Conservation (phyloP, 75 land plant genomes). For the Pinus tabuliformis region DNA sequence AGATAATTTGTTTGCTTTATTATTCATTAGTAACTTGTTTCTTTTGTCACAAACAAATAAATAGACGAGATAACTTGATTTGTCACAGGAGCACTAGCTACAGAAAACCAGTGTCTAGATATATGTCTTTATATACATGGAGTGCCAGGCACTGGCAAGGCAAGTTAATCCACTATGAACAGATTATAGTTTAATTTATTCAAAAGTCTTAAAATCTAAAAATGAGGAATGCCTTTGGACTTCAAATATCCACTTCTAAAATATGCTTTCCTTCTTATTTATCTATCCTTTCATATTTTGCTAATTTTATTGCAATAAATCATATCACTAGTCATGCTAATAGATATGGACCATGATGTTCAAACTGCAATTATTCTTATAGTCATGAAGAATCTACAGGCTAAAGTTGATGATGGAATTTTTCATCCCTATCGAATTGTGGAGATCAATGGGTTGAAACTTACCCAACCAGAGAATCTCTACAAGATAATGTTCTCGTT, state of each 20-base stretch:
- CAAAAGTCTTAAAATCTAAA: too few relatives aligned
- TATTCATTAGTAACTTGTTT: background rate
- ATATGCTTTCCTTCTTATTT: background rate
- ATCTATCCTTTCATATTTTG: background rate
- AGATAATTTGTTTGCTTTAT: background rate
- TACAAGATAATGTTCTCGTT: conserved; percentile 50
- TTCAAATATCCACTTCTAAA: background rate
- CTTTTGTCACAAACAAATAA: conserved; percentile 51
- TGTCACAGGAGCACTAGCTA: conserved; percentile 80
- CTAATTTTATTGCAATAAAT: background rate
- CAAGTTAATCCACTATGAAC: conserved; percentile 11
- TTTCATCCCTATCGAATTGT: conserved; percentile 79
- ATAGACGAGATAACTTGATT: conserved; percentile 86
- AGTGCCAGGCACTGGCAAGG: conserved; percentile 99
- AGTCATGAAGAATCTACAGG: conserved; percentile 74
- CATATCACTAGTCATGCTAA: background rate
- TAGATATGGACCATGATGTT: conserved; percentile 10
- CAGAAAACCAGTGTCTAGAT: conserved; percentile 78
- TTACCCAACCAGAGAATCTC: conserved; percentile 88
- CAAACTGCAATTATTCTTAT: conserved; percentile 95
- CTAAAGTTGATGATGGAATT: conserved; percentile 62
- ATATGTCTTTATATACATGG: conserved; percentile 97
- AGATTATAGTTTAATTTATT: background rate
- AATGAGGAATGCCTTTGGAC: too few relatives aligned
- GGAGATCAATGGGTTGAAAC: conserved; percentile 90